A percentile compares a stretch with the other conserved stretches of the same genome.
Conservation (phyloP, 495 filamentous ascomycete genomes). For the Pseudevernia furfuracea region DNA sequence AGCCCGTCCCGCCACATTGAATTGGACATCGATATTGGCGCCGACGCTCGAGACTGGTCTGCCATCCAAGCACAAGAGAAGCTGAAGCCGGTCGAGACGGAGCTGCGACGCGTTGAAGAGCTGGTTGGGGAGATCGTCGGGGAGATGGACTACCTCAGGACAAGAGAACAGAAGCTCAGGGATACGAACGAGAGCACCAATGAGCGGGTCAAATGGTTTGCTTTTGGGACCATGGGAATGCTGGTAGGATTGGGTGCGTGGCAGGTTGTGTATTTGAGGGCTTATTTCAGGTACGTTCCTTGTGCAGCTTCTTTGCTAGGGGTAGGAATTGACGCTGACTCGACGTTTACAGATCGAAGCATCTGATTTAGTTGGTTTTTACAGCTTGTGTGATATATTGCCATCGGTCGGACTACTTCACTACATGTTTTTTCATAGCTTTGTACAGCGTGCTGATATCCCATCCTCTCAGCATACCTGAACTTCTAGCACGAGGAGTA, state of each 20-base stretch:
- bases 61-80: slow-evolving; percentile 95
- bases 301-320: not conserved
- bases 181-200: slow-evolving; percentile 99
- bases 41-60: slow-evolving; percentile 96
- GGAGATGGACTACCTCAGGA: slow-evolving; percentile 89
- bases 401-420: not conserved
- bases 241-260: slow-evolving; percentile 83
- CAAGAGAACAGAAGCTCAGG: slow-evolving; percentile 85
- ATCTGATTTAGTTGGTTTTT: slow-evolving; percentile 58
- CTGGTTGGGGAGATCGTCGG: slow-evolving; percentile 70
- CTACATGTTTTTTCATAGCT: not conserved
- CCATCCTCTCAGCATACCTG: not conserved
- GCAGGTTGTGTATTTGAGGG: slow-evolving; percentile 95
- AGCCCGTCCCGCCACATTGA: slow-evolving; percentile 74
- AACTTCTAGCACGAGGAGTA: not conserved
- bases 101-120: slow-evolving; percentile 88
- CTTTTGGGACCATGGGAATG: slow-evolving; percentile 89
- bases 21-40: slow-evolving; percentile 97
- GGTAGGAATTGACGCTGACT: slow-evolving; percentile 8
- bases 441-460: not conserved
- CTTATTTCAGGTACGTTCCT: slow-evolving; percentile 78
- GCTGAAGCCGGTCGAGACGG: slow-evolving; percentile 93
- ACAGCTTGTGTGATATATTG: not conserved
- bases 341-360: slow-evolving; percentile 58
- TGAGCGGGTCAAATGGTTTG: slow-evolving; percentile 97